phyloP scores from a whole-genome alignment of 805 yeast genomes.

The Yarrowia osloensis region DNA sequence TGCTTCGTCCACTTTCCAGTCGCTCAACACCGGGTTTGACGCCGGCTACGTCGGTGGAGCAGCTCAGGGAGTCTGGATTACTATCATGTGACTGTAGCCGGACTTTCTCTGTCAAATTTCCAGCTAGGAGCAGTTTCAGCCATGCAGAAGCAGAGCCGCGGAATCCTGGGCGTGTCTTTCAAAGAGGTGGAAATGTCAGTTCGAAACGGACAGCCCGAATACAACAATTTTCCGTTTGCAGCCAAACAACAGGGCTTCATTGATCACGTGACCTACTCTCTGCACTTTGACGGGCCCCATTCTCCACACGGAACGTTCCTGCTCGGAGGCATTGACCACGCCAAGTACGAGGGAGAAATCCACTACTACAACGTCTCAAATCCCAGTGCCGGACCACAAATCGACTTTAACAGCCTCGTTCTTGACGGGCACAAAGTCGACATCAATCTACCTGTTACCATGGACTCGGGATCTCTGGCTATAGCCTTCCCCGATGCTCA shows the following conservation, averaged over 20 bases:
- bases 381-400: neutral
- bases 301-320: neutral
- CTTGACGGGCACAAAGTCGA: neutral
- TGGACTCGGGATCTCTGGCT: neutral
- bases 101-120: neutral
- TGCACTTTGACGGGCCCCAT: neutral
- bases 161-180: neutral
- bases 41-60: neutral
- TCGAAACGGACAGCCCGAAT: neutral
- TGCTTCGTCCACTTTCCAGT: neutral
- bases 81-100: neutral
- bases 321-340: neutral
- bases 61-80: neutral
- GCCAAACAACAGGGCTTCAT: neutral
- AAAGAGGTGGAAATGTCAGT: neutral
- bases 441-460: neutral
- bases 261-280: neutral
- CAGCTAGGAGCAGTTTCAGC: neutral
- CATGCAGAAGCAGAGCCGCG: neutral
- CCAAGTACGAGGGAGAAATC: neutral
- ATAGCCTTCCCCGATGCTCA: neutral
- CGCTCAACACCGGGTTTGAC: neutral
- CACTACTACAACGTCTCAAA: neutral
- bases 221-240: neutral
- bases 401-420: neutral